These are phyloP conservation scores for Lichtheimia hyalospora DNA, from an alignment of 371 early-diverging fungal genomes.

Conservation along the genomic window DNA sequence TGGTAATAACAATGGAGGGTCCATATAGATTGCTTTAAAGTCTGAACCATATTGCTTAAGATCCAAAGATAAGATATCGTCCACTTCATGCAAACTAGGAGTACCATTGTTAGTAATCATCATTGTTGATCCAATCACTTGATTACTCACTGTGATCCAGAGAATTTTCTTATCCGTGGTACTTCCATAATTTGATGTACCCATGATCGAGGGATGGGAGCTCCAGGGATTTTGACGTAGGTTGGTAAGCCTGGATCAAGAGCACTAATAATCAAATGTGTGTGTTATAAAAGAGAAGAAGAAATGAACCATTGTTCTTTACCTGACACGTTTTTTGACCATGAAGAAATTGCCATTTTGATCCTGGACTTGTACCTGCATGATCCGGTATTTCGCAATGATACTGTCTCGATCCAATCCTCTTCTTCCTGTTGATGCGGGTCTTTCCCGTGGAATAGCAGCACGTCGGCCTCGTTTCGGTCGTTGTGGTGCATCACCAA, in stretches of 20 bases:
- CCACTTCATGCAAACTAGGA: constrained; percentile 34
- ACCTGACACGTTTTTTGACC: constrained; percentile 78
- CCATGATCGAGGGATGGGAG: constrained; percentile 85
- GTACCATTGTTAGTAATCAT: background rate
- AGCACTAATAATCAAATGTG: constrained; percentile 32
- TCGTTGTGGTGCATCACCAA: constrained; percentile 41
- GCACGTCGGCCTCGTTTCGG: constrained; percentile 28
- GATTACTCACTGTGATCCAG: constrained; percentile 6
- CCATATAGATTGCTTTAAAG: constrained; percentile 87
- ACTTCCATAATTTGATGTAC: constrained; percentile 66
- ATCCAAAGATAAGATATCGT: constrained; percentile 43
- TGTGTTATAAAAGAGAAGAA: background rate
- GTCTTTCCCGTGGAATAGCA: constrained; percentile 23
- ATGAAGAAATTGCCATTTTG: constrained; percentile 76
- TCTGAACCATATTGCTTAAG: constrained; percentile 60
- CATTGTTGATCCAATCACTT: background rate
- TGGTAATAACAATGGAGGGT: constrained; percentile 82
- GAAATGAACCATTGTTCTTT: constrained; percentile 1
- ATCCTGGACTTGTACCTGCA: constrained; percentile 86
- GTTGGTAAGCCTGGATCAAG: constrained; percentile 85
- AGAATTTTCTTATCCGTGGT: constrained; percentile 14
- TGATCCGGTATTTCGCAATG: constrained; percentile 76
- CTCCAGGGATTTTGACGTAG: constrained; percentile 84
- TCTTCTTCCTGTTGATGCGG: constrained; percentile 22
- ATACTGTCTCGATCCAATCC: constrained; percentile 63